Evolutionary conservation across 495 filamentous ascomycete species (phyloP), one percentile per base, ranked within the genome.

Genomic region (Letharia lupina): DNA sequence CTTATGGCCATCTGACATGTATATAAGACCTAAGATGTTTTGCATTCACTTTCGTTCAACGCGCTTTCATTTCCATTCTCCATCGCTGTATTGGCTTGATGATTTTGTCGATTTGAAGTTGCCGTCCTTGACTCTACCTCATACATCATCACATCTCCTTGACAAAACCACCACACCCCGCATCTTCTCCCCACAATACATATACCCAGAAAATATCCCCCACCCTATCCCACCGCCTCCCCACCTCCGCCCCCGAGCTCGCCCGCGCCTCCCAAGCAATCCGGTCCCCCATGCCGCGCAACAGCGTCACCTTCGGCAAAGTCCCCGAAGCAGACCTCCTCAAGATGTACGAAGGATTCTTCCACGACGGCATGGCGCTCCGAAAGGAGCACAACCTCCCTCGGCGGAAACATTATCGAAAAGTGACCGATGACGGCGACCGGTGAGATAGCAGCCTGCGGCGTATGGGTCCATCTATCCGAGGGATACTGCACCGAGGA

Each of bases 381-480:
- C 60, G 64, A 44, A 39, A 15, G 23, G 52, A 40, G 23, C 13
- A 33, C 18, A 61, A 2, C 20, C 57, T 58, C 9, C 50, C 40
- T 4, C 68, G 57, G 39, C 60, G 62, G 42, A 44, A 20, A 23
- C 42, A 57, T 40, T 44, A n/a, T 35, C 52, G 67, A 2, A 67
- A 67, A 54, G 52, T 67, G 50, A 61, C 37, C 20, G 64, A 63
- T 20, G 33, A 57, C 1, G 35, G 35, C 45, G 13, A 64, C 54
- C 3, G 40, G 50, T 33, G 54, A 64, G 16, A 64, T 69, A 4
- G 39, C 60, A 6, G 60, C 65, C 4, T 64, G 23, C 39, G 64
- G 45, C 50, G 60, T 60, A 4, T 69, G 68, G 68, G 54, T 63
- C 23, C 67, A 69, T n/a, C 12, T 67, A 35, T 56, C 68, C 20